These are phyloP conservation scores for Trichoderma harzianum DNA, from an alignment of 2,329 filamentous ascomycete genomes.

Conservation along the genomic window DNA sequence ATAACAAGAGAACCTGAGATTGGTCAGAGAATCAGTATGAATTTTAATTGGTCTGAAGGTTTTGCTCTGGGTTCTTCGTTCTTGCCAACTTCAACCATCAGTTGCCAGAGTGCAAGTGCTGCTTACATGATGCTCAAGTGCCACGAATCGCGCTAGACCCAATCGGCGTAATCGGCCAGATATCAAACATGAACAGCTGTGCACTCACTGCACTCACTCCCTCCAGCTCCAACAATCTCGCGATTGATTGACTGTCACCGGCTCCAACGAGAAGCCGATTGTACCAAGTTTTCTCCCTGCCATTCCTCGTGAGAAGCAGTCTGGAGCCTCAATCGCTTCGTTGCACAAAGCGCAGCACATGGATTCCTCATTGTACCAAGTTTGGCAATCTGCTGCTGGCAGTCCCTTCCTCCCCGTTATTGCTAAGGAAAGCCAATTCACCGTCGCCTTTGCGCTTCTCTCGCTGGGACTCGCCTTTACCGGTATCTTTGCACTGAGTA, in stretches of 20 bases:
- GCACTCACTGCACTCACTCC: background rate
- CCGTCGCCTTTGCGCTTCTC: conserved; percentile 73
- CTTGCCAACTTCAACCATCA: background rate
- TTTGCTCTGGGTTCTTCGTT: background rate
- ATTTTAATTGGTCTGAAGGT: background rate
- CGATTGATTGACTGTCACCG: background rate
- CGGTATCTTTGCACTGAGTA: conserved; percentile 84
- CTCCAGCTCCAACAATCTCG: conserved; percentile 15
- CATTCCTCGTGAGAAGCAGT: background rate
- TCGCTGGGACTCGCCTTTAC: conserved; percentile 68
- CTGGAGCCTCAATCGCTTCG: conserved; percentile 4
- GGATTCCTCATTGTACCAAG: conserved; percentile 78
- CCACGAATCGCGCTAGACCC: conserved; percentile 29
- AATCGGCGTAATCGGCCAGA: conserved; percentile 34
- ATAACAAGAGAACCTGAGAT: background rate
- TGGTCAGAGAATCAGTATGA: background rate
- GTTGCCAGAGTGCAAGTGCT: background rate
- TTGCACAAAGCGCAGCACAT: conserved; percentile 44
- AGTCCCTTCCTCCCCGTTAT: conserved; percentile 79
- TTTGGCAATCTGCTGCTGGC: conserved; percentile 90
- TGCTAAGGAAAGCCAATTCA: conserved; percentile 80
- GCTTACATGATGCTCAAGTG: background rate
- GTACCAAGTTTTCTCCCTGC: background rate
- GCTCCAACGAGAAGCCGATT: background rate
- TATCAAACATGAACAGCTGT: conserved; percentile 27